Evolutionary conservation across 1,284 basidiomycete genomes (phyloP).

Genomic region (Puccinia hordei): DNA sequence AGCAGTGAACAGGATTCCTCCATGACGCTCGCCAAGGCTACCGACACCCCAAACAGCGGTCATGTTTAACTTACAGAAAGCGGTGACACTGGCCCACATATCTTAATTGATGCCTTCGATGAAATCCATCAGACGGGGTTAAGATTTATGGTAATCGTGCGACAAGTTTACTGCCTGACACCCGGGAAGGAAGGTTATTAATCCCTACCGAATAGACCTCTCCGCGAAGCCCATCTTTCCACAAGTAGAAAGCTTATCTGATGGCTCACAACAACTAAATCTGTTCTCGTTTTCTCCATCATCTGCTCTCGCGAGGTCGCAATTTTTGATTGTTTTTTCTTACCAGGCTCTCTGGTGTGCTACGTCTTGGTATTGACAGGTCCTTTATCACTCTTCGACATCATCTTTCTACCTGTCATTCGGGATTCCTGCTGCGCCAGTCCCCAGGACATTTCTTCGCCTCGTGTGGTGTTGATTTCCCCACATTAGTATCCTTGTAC

Average conservation of each 20-base stretch:
- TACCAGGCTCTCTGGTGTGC: not conserved
- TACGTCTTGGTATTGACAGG: conserved; percentile 3
- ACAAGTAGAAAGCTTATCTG: not conserved
- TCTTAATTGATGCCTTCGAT: not conserved
- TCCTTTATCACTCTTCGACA: not conserved
- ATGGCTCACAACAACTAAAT: not conserved
- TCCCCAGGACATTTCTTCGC: not conserved
- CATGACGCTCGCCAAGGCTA: too few relatives aligned
- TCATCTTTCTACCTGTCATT: not conserved
- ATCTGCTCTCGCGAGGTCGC: conserved; percentile 12
- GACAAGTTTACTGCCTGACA: not conserved
- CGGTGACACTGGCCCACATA: not conserved
- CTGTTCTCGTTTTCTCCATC: not conserved
- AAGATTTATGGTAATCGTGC: conserved; percentile 11
- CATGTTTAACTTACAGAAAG: not conserved
- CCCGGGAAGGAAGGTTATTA: conserved; percentile 4
- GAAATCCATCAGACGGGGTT: not conserved
- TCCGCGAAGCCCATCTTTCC: conserved; percentile 15
- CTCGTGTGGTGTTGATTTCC: conserved; percentile 16
- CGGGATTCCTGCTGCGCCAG: not conserved
- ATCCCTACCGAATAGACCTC: not conserved
- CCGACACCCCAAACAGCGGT: too few relatives aligned
- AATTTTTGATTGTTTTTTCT: not conserved
- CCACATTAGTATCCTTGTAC: not conserved
- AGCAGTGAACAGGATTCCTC: too few relatives aligned